Evolutionary conservation across 176 grass and related monocot genomes (phyloP), one percentile per base, ranked within the genome.

Genomic region (Oryza australiensis): DNA sequence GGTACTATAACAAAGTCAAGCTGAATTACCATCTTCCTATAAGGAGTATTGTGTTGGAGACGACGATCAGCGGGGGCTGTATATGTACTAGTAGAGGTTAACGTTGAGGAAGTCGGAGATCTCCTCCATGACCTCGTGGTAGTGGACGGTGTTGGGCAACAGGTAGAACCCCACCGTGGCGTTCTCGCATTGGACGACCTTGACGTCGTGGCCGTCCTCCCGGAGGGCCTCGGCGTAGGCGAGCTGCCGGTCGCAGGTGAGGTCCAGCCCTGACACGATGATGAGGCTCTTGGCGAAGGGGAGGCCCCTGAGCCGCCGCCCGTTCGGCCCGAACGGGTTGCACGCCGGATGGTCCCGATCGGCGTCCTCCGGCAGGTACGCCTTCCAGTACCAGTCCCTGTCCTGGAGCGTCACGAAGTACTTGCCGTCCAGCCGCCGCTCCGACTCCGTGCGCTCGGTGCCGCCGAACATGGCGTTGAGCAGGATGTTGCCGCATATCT

Each of bases 311-410:
- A 95, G 86, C 12, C 75, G 79, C 35, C 64, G 55, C 3, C 96
- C 90, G 33, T 93, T 99, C 23, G 96, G 93, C 3, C 96, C 96
- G 40, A 99, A 99, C 14, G 93, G 91, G 76, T 99, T 99, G 87
- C 93, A 99, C 62, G 91, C 91, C n/a, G 87, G 91, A 70, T 99
- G 96, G 72, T 99, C 96, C 76, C 96, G 77, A 70, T 99, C 93
- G 3, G 96, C 79, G n/a, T 77, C 91, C 83, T 99, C 91, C 23
- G 96, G 96, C 64, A 99, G 93, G 80, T 90, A 99, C 14, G 96
- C 96, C 82, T 94, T 99, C 96, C 96, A 99, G 89, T 99, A 99
- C 96, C 96, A 99, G 79, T 99, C 91, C 85, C 96, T 87, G 78
- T 99, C 96, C 84, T 94, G 96, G 62, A 99, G 82, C 11, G 96